Percentiles rank a stretch among this genome's conserved stretches.
phyloP scores from a whole-genome alignment of 163 green algal genomes.

The Chlorella variabilis region DNA sequence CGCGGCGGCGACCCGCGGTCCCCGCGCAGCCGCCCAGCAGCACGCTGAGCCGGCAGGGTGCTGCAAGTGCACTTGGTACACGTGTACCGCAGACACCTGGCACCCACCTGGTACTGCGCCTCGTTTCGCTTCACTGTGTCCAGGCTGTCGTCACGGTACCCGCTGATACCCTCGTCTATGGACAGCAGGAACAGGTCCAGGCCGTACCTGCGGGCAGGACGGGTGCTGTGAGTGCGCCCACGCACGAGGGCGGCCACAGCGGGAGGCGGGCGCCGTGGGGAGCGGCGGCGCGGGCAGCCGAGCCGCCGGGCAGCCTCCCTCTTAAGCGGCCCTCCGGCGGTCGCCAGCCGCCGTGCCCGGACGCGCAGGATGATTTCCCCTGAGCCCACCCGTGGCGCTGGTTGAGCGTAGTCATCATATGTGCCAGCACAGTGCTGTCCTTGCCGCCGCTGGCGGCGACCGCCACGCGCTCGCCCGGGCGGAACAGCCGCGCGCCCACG shows the following conservation, averaged over 20 bases:
- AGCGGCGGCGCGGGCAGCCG: neutral
- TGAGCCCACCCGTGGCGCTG: constrained; percentile 74
- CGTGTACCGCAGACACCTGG: no score
- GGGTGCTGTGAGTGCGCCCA: neutral
- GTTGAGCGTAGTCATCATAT: constrained; percentile 95
- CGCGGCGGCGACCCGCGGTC: no score
- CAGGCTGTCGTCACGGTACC: constrained; percentile 93
- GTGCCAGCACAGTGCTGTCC: constrained; percentile 96
- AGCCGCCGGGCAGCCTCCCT: no score
- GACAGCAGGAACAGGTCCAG: constrained; percentile 97
- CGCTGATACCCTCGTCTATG: constrained; percentile 96
- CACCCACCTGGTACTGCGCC: constrained; percentile 66
- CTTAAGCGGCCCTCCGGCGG: no score
- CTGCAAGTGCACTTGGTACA: no score
- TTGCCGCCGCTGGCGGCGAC: constrained; percentile 93
- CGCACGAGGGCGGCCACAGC: neutral
- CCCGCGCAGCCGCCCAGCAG: no score
- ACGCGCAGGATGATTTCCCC: no score
- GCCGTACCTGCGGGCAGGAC: constrained; percentile 79
- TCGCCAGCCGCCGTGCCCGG: no score
- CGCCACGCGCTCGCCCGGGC: constrained; percentile 85
- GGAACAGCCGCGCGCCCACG: constrained; percentile 78
- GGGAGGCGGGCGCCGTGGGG: neutral
- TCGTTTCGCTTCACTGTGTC: constrained; percentile 98
- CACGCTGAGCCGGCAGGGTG: no score